phyloP scores from a whole-genome alignment of 2,329 filamentous ascomycete genomes.

The Emmonsiellopsis sp. region DNA sequence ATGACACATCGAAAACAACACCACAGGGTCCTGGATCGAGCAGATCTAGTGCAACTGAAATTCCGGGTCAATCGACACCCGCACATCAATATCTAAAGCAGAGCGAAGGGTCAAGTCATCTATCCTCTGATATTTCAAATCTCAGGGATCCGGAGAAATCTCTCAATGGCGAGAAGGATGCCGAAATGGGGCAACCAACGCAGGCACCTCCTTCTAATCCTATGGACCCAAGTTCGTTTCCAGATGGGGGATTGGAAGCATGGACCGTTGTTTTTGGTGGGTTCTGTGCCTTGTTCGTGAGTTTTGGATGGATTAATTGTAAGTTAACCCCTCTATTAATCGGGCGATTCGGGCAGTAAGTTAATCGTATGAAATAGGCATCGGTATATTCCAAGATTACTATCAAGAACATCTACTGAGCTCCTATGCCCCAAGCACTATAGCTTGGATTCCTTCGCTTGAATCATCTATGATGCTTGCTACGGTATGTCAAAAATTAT shows the following conservation, averaged over 20 bases:
- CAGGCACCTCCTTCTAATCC: constrained; percentile 1
- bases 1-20: too few relatives aligned
- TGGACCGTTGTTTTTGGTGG: constrained; percentile 41
- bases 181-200: background rate
- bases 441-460: constrained; percentile 55
- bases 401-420: constrained; percentile 43
- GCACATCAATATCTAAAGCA: background rate
- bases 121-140: background rate
- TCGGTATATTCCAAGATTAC: constrained; percentile 50
- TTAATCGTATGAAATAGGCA: constrained; percentile 19
- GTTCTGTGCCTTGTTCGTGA: constrained; percentile 39
- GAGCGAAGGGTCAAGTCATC: background rate
- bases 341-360: background rate
- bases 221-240: constrained; percentile 8
- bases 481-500: constrained; percentile 26
- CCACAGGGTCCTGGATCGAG: too few relatives aligned
- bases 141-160: background rate
- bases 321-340: constrained; percentile 9
- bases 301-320: constrained; percentile 44
- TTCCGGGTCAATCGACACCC: too few relatives aligned
- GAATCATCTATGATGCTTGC: constrained; percentile 48
- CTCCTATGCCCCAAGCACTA: constrained; percentile 42
- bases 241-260: constrained; percentile 23
- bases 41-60: too few relatives aligned
- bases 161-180: background rate